phyloP scores from a whole-genome alignment of 176 grass and related monocot genomes.

The Hyparrhenia diplandra region DNA sequence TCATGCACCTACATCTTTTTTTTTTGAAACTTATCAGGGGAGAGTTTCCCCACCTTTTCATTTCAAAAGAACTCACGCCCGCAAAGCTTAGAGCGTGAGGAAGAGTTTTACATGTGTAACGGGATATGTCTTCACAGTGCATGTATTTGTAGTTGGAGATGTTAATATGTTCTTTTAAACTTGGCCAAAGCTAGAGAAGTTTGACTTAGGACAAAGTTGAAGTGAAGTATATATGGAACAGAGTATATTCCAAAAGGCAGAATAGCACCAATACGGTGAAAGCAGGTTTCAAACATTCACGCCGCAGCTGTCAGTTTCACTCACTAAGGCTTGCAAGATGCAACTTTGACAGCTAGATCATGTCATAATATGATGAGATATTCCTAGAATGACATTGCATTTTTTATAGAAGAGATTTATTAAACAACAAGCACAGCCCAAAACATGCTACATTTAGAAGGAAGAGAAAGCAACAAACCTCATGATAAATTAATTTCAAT shows the following conservation, averaged over 20 bases:
- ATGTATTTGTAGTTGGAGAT: neutral
- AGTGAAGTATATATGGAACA: neutral
- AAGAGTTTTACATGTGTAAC: no score
- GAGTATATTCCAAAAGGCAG: neutral
- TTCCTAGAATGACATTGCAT: neutral
- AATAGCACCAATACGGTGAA: neutral
- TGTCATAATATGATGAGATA: neutral
- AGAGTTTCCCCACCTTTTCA: no score
- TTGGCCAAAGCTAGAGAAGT: no score
- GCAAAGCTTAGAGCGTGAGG: no score
- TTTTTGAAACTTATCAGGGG: no score
- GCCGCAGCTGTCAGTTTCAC: neutral
- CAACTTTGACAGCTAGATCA: neutral
- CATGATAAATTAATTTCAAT: conserved; percentile 63
- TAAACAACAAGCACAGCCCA: neutral
- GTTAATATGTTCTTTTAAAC: neutral
- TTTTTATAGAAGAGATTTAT: neutral
- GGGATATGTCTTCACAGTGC: neutral
- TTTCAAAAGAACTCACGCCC: no score
- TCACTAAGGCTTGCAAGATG: neutral
- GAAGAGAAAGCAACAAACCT: conserved; percentile 43
- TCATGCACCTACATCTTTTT: neutral
- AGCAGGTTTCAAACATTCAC: neutral
- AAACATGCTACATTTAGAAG: neutral
- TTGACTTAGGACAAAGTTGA: no score